Evolutionary conservation across 1,284 basidiomycete genomes (phyloP).

Genomic region (Thelephora terrestris): DNA sequence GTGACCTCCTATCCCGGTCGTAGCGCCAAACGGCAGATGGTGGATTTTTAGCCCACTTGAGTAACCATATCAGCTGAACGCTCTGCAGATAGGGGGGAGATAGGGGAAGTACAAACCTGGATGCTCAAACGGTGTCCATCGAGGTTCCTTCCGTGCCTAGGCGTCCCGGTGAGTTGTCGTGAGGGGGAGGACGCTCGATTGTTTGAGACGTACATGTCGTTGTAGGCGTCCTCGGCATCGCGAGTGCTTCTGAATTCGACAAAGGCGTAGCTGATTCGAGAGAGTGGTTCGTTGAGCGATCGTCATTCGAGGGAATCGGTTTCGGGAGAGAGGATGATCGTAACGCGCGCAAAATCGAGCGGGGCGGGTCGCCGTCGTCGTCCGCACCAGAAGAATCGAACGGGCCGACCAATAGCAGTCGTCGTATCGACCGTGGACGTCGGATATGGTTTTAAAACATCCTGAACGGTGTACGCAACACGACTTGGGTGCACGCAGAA

Average conservation of each 20-base stretch:
- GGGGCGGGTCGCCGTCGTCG: conserved; percentile 1
- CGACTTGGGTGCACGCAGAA: too few species aligned
- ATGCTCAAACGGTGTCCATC: conserved; percentile 78
- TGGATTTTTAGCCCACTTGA: conserved; percentile 84
- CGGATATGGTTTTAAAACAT: background rate
- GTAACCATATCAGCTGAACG: background rate
- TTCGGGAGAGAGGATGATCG: conserved; percentile 9
- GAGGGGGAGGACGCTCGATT: background rate
- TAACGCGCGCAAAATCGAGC: conserved; percentile 19
- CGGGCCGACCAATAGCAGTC: too few species aligned
- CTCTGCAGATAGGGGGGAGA: background rate
- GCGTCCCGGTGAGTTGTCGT: conserved; percentile 5
- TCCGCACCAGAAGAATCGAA: background rate
- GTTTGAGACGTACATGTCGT: conserved; percentile 64
- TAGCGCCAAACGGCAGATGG: conserved; percentile 82
- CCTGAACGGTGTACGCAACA: too few species aligned
- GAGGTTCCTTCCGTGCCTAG: conserved; percentile 76
- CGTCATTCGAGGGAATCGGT: conserved; percentile 23
- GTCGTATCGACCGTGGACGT: background rate
- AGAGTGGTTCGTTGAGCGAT: conserved; percentile 54
- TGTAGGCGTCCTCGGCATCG: conserved; percentile 84
- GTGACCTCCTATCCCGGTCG: conserved; percentile 41
- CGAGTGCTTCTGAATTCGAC: conserved; percentile 79
- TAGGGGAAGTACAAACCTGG: conserved; percentile 39
- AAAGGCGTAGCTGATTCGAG: conserved; percentile 75